phyloP scores from a whole-genome alignment of 495 filamentous ascomycete genomes.

The Podospora anserina region DNA sequence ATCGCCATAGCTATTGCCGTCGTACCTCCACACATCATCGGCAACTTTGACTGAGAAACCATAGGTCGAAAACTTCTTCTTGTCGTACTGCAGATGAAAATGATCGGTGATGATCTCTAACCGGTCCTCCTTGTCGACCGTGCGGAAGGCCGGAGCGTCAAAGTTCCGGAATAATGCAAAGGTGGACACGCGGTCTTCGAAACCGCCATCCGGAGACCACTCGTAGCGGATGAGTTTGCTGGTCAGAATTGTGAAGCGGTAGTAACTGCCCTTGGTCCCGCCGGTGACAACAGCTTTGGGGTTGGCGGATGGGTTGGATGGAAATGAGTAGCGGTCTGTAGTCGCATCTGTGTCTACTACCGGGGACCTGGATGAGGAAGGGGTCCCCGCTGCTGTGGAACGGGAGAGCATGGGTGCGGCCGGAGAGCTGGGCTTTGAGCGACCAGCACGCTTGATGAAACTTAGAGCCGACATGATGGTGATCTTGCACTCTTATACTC shows the following conservation, averaged over 20 bases:
- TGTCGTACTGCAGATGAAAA: slow-evolving; percentile 54
- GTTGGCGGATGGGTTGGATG: slow-evolving; percentile 44
- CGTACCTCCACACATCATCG: slow-evolving; percentile 46
- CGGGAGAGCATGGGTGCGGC: slow-evolving; percentile 2
- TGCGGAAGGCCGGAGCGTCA: slow-evolving; percentile 46
- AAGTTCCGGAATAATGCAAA: slow-evolving; percentile 52
- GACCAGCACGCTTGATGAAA: neutral
- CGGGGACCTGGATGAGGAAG: neutral
- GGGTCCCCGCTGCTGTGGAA: neutral
- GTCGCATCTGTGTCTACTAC: neutral
- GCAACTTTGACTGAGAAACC: slow-evolving; percentile 42
- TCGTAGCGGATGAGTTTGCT: slow-evolving; percentile 54
- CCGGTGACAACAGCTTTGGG: slow-evolving; percentile 46
- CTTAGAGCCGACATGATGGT: neutral
- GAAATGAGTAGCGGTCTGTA: slow-evolving; percentile 43
- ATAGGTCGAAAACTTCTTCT: slow-evolving; percentile 44
- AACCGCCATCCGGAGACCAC: slow-evolving; percentile 53
- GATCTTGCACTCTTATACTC: neutral
- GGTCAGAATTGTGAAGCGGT: slow-evolving; percentile 55
- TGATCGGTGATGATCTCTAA: slow-evolving; percentile 51
- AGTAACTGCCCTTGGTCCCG: slow-evolving; percentile 30
- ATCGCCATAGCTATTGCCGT: slow-evolving; percentile 40
- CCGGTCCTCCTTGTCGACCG: slow-evolving; percentile 35
- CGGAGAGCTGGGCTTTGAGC: neutral
- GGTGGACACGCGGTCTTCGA: slow-evolving; percentile 58